Conservation (phyloP, 2,329 filamentous ascomycete genomes). For the Samsoniella hepiali region DNA sequence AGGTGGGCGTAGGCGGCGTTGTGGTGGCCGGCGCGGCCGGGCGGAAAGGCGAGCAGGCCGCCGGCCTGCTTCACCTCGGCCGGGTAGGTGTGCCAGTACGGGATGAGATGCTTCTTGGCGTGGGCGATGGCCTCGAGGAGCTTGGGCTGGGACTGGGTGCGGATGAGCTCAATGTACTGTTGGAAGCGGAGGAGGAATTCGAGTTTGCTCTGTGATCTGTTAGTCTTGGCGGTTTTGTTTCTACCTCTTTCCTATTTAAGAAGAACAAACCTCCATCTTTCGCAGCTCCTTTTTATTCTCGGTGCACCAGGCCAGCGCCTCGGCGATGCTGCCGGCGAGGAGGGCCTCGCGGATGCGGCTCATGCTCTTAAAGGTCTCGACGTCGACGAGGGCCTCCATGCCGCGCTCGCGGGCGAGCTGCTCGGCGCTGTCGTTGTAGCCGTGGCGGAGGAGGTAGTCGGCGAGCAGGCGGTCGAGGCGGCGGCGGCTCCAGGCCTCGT, state of each 20-base stretch:
- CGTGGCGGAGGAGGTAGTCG: slow-evolving; percentile 86
- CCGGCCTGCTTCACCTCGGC: slow-evolving; percentile 69
- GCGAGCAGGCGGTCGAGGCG: slow-evolving; percentile 81
- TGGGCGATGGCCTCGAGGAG: slow-evolving; percentile 75
- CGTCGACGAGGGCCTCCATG: slow-evolving; percentile 80
- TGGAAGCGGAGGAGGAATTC: slow-evolving; percentile 93
- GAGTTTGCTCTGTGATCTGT: slow-evolving; percentile 61
- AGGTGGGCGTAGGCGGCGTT: slow-evolving; percentile 50
- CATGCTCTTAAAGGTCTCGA: slow-evolving; percentile 83
- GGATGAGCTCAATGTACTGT: slow-evolving; percentile 89
- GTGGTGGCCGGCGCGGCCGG: slow-evolving; percentile 39
- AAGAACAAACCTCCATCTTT: slow-evolving; percentile 68
- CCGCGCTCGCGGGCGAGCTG: slow-evolving; percentile 70
- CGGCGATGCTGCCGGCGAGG: slow-evolving; percentile 64
- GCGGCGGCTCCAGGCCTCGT: slow-evolving; percentile 83
- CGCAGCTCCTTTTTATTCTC: slow-evolving; percentile 92
- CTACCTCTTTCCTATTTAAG: no score
- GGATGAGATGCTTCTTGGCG: slow-evolving; percentile 75
- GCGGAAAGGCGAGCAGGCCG: slow-evolving; percentile 74
- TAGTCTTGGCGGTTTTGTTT: no score
- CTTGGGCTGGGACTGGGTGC: slow-evolving; percentile 61
- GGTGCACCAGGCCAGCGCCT: slow-evolving; percentile 84
- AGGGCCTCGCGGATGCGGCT: slow-evolving; percentile 74
- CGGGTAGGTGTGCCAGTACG: slow-evolving; percentile 66
- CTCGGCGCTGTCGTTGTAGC: slow-evolving; percentile 74